Evolutionary conservation across 192 early-diverging fungal genomes (phyloP), one percentile per base, ranked within the genome.

Genomic region (Haplosporangium gracile): DNA sequence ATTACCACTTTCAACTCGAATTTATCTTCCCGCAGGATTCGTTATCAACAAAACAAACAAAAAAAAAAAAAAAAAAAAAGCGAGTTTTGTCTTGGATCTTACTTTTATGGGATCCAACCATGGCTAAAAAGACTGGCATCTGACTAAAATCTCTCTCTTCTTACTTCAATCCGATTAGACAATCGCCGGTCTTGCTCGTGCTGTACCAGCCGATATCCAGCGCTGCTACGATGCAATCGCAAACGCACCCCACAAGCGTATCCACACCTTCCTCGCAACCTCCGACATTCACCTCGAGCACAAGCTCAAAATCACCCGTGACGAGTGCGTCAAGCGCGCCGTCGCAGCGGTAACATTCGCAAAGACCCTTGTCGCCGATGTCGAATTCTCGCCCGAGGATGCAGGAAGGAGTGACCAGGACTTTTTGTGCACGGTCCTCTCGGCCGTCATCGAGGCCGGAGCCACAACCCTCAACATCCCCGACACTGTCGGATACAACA

Each of bases 401-500:
- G 96, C 96, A 63, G 97, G 97, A 47, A 92, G 98, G 40, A 94
- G 93, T 72, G 97, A 99, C 83, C 92, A 87, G n/a, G 96, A 93
- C 36, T 99, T 99, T 81, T 85, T 99, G 85, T 96, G 95, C 89
- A 78, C 93, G 79, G 95, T 98, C 18, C 89, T 99, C 32, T 92
- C 89, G 6, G 92, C 92, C 49, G 97, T 98, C 45, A 95, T 97
- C 76, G 91, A 92, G 77, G 97, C 97, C 16, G 98, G 98, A 49
- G 98, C 97, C 20, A 97, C 96, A 2, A 99, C 97, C 9, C 88
- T 99, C 70, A 99, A 99, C 88, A 98, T 99, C 75, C 97, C 98
- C n/a, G 98, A 99, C 83, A 99, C 98, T 0, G 98, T 99, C 36
- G 98, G 98, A 0, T 98, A 98, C 91, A 97, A 95, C 83, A 95